Base-by-base conservation (phyloP, 2,329 filamentous ascomycete species). In the Exophiala xenobiotica region DNA sequence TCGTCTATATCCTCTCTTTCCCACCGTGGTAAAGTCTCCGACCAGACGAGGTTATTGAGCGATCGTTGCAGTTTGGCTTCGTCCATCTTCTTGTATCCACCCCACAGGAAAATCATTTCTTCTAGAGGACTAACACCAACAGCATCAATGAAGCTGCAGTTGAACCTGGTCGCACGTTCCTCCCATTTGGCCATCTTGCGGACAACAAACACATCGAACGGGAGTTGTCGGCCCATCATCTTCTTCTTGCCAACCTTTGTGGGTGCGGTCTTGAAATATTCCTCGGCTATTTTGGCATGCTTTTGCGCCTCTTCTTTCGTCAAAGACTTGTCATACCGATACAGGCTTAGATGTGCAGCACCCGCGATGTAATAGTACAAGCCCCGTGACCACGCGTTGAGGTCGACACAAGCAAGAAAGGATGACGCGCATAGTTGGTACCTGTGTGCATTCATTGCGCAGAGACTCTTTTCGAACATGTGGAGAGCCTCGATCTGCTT, bases 31-130 rank as follows among this genome's bases (percentile, higher is more conserved):
- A 72, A 64, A 54, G 80, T 75, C 27, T 76, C 76, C 41, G 81
- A 84, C 71, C 90, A 95, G 0, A 75, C 73, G 8, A 96, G 70
- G n/a, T 79, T 78, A 1, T 67, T 70, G 29, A 89, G 67, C 0
- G 83, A 88, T 35, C 75, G 71, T 41, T 86, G 74, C 11, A 96
- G 74, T 53, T 92, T 80, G 0, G 72, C 71, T 1, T 71, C 62
- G 2, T 79, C 75, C 88, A 96, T 95, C 48, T 90, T 83, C 69
- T 88, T 92, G 61, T 82, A 83, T 0, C 91, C 92, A 64, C 89
- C 91, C 91, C 91, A 97, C 62, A 97, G 83, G 67, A 92, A 95
- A 9, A 87, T 85, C 87, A 97, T 95, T 73, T 97, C 93, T 63
- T 90, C 82, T 0, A 89, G 75, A 0, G 93, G 93, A 53, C 85